A percentile compares a stretch with the other conserved stretches of the same genome.
phyloP scores from a whole-genome alignment of 345 rosid genomes.

The Brassica napus region DNA sequence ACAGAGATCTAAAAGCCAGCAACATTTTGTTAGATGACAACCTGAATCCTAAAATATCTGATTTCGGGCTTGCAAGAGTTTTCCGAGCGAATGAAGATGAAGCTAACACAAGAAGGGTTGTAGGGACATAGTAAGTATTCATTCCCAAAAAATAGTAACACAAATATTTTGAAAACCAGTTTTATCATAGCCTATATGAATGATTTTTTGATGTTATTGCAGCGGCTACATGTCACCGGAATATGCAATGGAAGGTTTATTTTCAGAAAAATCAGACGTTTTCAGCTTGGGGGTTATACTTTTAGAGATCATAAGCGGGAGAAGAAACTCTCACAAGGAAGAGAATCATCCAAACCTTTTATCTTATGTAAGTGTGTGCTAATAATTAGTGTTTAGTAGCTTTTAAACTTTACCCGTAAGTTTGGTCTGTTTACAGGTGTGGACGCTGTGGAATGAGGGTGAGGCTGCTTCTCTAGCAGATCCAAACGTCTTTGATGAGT shows the following conservation, averaged over 20 bases:
- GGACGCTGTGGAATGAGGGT: slow-evolving; percentile 43
- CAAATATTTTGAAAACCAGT: no score
- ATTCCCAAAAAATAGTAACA: background rate
- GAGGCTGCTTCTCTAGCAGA: slow-evolving; percentile 37
- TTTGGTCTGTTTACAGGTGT: slow-evolving; percentile 35
- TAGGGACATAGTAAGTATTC: slow-evolving; percentile 49
- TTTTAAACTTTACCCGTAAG: slow-evolving; percentile 5
- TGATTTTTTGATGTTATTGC: background rate
- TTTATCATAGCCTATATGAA: no score
- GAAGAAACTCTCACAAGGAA: slow-evolving; percentile 41
- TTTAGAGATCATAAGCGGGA: slow-evolving; percentile 50
- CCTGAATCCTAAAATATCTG: slow-evolving; percentile 50
- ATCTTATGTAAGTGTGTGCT: slow-evolving; percentile 41
- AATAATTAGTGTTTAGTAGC: background rate
- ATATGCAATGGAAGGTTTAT: slow-evolving; percentile 48
- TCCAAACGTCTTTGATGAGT: slow-evolving; percentile 28
- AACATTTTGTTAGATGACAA: slow-evolving; percentile 56
- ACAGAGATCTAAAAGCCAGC: slow-evolving; percentile 53
- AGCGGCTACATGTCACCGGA: slow-evolving; percentile 59
- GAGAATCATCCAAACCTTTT: slow-evolving; percentile 35
- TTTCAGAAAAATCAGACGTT: slow-evolving; percentile 51
- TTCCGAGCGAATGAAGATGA: slow-evolving; percentile 44
- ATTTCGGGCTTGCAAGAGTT: slow-evolving; percentile 53
- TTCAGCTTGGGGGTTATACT: slow-evolving; percentile 50
- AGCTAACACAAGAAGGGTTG: slow-evolving; percentile 48